Conservation (phyloP, 345 rosid species). For the Gossypium ekmanianum region DNA sequence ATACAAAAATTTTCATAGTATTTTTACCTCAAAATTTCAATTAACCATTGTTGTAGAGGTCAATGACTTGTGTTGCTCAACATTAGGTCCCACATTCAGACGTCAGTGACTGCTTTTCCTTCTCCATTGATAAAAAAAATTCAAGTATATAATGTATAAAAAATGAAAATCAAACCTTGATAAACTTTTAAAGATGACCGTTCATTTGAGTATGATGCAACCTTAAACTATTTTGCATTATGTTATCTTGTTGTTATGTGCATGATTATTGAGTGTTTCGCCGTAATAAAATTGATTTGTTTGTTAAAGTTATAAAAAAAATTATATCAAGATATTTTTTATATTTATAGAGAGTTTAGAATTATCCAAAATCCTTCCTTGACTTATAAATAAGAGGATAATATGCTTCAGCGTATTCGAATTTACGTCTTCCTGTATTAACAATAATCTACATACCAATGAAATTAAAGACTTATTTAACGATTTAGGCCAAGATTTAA, state of each 20-base stretch:
- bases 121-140: no score
- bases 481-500: not conserved
- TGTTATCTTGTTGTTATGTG: not conserved
- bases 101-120: no score
- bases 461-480: no score
- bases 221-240: not conserved
- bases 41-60: no score
- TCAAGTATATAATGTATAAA: not conserved
- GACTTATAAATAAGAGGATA: fast-evolving
- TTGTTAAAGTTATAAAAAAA: not conserved
- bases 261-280: not conserved
- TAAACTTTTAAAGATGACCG: not conserved
- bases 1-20: no score
- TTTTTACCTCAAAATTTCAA: no score
- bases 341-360: no score
- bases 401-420: fast-evolving
- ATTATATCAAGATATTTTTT: no score
- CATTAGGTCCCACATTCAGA: no score
- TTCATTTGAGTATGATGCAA: not conserved
- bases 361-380: fast-evolving
- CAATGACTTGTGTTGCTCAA: no score
- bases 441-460: no score
- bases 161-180: not conserved
- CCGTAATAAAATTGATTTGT: no score
- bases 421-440: fast-evolving